phyloP scores from a whole-genome alignment of 805 yeast genomes.

The Spathaspora girioi region DNA sequence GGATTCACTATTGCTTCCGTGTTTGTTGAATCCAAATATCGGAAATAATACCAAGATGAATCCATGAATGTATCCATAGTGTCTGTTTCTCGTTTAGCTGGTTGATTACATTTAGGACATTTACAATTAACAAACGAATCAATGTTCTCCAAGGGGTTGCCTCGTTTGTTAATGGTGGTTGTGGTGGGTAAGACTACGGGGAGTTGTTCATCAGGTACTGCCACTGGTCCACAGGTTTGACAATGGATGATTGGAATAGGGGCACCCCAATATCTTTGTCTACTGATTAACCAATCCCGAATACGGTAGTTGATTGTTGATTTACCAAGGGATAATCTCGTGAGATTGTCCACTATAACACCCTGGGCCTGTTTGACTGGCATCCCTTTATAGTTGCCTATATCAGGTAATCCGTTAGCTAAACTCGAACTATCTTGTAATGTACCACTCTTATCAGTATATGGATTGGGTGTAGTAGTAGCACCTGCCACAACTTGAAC shows the following conservation, averaged over 20 bases:
- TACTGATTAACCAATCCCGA: slow-evolving; percentile 91
- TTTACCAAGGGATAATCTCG: slow-evolving; percentile 38
- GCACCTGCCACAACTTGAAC: slow-evolving; percentile 41
- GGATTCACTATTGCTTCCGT: slow-evolving; percentile 45
- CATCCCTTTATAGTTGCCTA: slow-evolving; percentile 48
- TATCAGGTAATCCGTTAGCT: slow-evolving; percentile 19
- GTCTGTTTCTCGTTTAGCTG: slow-evolving; percentile 78
- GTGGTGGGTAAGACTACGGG: slow-evolving; percentile 78
- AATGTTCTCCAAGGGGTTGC: slow-evolving; percentile 56
- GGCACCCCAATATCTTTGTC: slow-evolving; percentile 98
- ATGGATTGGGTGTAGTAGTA: slow-evolving; percentile 34
- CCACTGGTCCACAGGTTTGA: slow-evolving; percentile 78
- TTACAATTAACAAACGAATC: slow-evolving; percentile 65
- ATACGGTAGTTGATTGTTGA: slow-evolving; percentile 54
- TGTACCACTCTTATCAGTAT: slow-evolving; percentile 45
- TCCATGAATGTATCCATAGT: slow-evolving; percentile 99
- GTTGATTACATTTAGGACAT: slow-evolving; percentile 78
- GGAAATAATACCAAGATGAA: slow-evolving; percentile 92
- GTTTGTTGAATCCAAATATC: slow-evolving; percentile 78
- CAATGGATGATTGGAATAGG: slow-evolving; percentile 96
- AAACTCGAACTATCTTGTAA: slow-evolving; percentile 25
- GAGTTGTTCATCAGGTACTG: slow-evolving; percentile 83
- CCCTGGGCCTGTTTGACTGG: slow-evolving; percentile 48
- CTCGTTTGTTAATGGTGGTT: slow-evolving; percentile 53
- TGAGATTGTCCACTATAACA: slow-evolving; percentile 43